phyloP scores from a whole-genome alignment of 129 eudicot species.

The Centrapalus pauciflorus region DNA sequence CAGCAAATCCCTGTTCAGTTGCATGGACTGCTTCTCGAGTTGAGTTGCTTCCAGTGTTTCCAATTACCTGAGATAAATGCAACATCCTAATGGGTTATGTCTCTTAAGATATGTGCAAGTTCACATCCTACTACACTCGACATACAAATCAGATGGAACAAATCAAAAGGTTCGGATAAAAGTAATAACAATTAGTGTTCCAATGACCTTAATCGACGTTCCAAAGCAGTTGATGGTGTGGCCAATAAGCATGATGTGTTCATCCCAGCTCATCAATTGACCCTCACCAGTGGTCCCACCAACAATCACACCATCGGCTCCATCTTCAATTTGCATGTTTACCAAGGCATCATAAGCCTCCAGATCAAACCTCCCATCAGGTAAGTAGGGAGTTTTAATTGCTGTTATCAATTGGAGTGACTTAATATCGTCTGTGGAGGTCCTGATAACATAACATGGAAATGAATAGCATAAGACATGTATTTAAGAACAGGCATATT shows the following conservation, averaged over 20 bases:
- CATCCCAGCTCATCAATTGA: conserved; percentile 72
- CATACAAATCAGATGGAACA: background rate
- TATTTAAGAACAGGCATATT: background rate
- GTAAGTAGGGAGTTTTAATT: conserved; percentile 62
- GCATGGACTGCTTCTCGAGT: conserved; percentile 73
- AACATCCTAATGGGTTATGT: background rate
- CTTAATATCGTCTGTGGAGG: conserved; percentile 54
- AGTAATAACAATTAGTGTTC: background rate
- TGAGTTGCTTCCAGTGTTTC: conserved; percentile 71
- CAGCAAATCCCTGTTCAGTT: conserved; percentile 62
- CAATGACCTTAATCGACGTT: conserved; percentile 41
- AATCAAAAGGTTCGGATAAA: background rate
- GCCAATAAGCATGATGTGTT: conserved; percentile 70
- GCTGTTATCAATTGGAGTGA: conserved; percentile 53
- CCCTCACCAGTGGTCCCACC: conserved; percentile 78
- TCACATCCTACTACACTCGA: background rate
- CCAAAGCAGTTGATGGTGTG: conserved; percentile 73
- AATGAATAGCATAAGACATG: background rate
- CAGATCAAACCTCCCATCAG: conserved; percentile 64
- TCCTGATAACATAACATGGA: conserved; percentile 29
- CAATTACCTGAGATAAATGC: conserved; percentile 30
- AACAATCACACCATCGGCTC: conserved; percentile 58
- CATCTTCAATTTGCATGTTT: conserved; percentile 54
- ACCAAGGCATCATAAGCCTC: conserved; percentile 69
- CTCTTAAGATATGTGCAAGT: background rate